Base-by-base conservation (phyloP, 768 basidiomycete genomes). In the Stropharia rugosoannulata region DNA sequence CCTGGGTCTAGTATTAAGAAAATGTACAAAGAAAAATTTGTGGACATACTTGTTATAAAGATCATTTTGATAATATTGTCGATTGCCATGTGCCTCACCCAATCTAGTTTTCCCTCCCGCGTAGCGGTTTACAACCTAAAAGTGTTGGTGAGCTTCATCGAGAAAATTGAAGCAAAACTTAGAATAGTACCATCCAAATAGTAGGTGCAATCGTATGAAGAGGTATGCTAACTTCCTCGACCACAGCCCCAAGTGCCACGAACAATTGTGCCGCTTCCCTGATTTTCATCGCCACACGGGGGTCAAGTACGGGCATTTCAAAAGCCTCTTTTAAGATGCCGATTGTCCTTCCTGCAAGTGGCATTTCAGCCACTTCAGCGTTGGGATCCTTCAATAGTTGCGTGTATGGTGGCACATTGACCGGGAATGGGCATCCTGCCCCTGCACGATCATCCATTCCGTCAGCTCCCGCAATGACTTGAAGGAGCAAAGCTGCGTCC, bases 401-500 rank as follows among this genome's bases (percentile, higher is more conserved):
- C 5, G 61, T 61, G 8, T 73, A 71, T 8, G 55, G 57, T 1
- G 60, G 63, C 15, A 64, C 63, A 15, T 60, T 50, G 4, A 39
- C 49, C 11, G 56, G 63, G 29, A 59, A 52, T 25, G 63, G 63
- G 41, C 60, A 62, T 13, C 56, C 56, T 6, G 59, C 55, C 7
- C 60, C 60, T 8, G 63, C 54, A 15, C 79, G 71, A 49, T 78
- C 75, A 60, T 80, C 79, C 22, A 77, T 63, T 3, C 70, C 72
- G 57, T 80, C 79, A 16, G 70, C 71, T 12, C 77, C 79, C 0
- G 79, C 77, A 43, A 76, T 75, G 22, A 68, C 77, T 48, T 70
- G 66, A 4, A 80, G 66, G 5, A 80, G 61, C 4, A 73, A 61
- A 2, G 77, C 77, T 41, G 74, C 71, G 25, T 75, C 74, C 39